Evolutionary conservation across 192 early-diverging fungal genomes (phyloP), one percentile per base, ranked within the genome.

Genomic region (Backusella luteola): DNA sequence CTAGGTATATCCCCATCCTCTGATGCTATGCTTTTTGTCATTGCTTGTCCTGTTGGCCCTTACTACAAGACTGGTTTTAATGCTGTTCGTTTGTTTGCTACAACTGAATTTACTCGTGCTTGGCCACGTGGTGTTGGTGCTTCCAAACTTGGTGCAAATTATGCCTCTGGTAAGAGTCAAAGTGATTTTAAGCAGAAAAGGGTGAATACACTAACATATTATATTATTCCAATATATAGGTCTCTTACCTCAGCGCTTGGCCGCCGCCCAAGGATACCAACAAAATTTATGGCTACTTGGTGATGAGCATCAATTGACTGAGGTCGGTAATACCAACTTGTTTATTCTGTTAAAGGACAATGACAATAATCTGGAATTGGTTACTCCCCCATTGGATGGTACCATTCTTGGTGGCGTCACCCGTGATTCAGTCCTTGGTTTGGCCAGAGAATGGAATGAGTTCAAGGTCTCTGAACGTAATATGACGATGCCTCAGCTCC

Each of bases 221-320:
- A 11, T 35, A 35, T 19, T 68, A 7, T 68, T 34, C 3, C 14
- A 44, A 44, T 53, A 19, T 23, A 21, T 36, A 71, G 69, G 74
- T 73, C 52, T 90, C 26, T 77, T 81, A 56, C 92, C 97, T 26
- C 96, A 97, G 83, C 84, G 95, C 38, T 87, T 93, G 73, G 97
- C 96, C 42, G 93, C 92, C 79, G 87, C 92, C 83, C 86, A 93
- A 75, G 97, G 97, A 3, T 96, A 91, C 83, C 93, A 94, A 80
- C 97, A 98, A 81, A 95, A 95, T 84, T 86, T 98, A 80, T 98
- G 97, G 97, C 84, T 97, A 21, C 96, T 96, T 86, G 97, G 97
- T 76, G 75, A 87, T 23, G 87, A 97, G 26, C 86, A 94, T 77
- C 85, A 92, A 78, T 83, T 98, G 67, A 98, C 96, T 71, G 97